Conservation (phyloP, 768 basidiomycete species). For the Trichaptum fuscoviolaceum region DNA sequence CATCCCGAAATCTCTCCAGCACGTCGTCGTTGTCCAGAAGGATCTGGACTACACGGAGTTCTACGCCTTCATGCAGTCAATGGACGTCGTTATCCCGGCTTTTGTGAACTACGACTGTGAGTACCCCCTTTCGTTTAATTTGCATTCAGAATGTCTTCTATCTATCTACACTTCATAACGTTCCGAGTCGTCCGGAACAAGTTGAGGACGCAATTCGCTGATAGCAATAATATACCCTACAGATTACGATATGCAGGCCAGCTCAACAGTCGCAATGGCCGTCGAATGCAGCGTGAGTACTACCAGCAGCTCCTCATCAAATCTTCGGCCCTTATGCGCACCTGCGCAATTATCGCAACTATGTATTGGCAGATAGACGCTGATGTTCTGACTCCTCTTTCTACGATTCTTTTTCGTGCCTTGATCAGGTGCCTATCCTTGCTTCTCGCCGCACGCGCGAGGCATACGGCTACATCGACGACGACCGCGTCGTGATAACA, state of each 20-base stretch:
- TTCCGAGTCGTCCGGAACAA: neutral
- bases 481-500: constrained; percentile 31
- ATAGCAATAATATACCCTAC: neutral
- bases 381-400: neutral
- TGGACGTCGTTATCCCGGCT: constrained; percentile 38
- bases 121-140: constrained; percentile 4
- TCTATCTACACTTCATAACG: too few species aligned
- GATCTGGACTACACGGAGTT: constrained; percentile 32
- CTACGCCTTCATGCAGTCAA: constrained; percentile 30
- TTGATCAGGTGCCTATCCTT: constrained; percentile 32
- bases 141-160: neutral
- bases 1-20: constrained; percentile 30
- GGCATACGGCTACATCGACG: constrained; percentile 34
- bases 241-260: constrained; percentile 34
- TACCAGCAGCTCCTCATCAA: neutral
- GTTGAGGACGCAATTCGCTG: neutral
- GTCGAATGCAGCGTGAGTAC: constrained; percentile 32
- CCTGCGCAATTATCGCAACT: too few species aligned
- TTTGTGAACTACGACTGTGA: constrained; percentile 29
- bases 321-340: neutral
- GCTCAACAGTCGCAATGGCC: constrained; percentile 38
- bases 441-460: constrained; percentile 33
- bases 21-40: constrained; percentile 31
- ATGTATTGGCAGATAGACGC: neutral
- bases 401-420: neutral